Evolutionary conservation across 192 early-diverging fungal species (phyloP), one percentile per base, ranked within the genome.

Genomic region (Coemansia guatemalensis): DNA sequence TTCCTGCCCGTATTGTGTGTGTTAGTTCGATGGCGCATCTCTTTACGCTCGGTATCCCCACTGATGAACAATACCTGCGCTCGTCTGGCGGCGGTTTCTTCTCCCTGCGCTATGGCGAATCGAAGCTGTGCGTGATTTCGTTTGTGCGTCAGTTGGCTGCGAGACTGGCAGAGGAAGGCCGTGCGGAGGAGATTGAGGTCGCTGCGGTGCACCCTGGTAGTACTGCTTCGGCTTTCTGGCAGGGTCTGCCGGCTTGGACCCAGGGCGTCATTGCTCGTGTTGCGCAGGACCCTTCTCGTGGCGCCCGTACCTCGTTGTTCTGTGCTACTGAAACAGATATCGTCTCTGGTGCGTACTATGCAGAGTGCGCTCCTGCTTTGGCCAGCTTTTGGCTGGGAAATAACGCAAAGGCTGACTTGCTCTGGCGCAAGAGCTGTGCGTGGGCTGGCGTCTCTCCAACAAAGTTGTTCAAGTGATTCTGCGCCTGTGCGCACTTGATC

Each of bases 181-280:
- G 54, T n/a, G 51, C 62, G 2, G 59, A n/a, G 1, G 17, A 50
- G 8, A 53, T 65, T 26, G 41, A 61, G 20, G 64, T 55, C 3
- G 70, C 33, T 50, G 68, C 71, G 2, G 78, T 81, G n/a, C 72
- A 81, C 29, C 78, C 78, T 2, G 78, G 78, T 12, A 74, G 70
- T 57, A 81, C 78, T 0, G 68, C 73, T 11, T 75, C 78, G 35
- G 62, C 62, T 3, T 81, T 74, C 59, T 75, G 73, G 78, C 30
- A 29, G 51, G 68, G 69, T 59, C 65, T 81, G 49, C 73, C 73
- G 0, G 63, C 47, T 0, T 75, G 68, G 68, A 68, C 71, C 18
- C 78, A 81, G 58, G 51, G 56, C 48, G 68, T 65, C 58, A 71
- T 81, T 44, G 67, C 66, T 2, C 58, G 60, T 2, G 78, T 81